Percentiles rank a stretch among this genome's conserved stretches.
Evolutionary conservation across 306 rosid genomes (phyloP).

Genomic region (Astragalus glycyphyllos): DNA sequence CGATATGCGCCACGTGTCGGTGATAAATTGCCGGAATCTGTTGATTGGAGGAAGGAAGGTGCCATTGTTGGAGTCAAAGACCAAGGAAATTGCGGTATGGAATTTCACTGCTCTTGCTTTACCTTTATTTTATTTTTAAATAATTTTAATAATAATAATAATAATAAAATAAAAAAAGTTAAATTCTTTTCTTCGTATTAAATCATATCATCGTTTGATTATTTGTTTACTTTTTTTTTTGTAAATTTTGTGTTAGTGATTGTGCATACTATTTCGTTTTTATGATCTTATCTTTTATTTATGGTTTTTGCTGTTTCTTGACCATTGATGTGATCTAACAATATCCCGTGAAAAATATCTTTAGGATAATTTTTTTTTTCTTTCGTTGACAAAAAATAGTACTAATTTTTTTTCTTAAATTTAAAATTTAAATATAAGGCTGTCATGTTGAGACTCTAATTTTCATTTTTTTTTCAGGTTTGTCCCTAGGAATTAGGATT

Average conservation of each 20-base stretch:
- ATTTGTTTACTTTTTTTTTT: background rate
- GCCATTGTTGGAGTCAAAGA: conserved; percentile 76
- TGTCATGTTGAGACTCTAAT: background rate
- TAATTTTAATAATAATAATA: no score
- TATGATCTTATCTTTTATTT: background rate
- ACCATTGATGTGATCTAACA: conserved; percentile 3
- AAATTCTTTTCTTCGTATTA: background rate
- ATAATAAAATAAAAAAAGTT: background rate
- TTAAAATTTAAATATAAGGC: background rate
- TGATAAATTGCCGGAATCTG: conserved; percentile 64
- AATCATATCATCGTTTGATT: background rate
- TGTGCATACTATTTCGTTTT: background rate
- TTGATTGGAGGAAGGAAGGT: conserved; percentile 95
- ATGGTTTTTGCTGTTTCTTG: background rate
- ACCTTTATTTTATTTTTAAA: background rate
- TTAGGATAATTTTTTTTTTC: background rate
- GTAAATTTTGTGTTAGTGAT: background rate
- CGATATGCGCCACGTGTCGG: conserved; percentile 77
- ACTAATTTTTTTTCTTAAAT: background rate
- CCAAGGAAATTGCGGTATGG: conserved; percentile 90
- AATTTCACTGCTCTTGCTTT: background rate
- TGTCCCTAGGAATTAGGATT: background rate
- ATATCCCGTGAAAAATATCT: background rate
- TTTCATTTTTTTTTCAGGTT: background rate
- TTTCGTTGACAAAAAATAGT: background rate